Base-by-base conservation (phyloP, 2,329 filamentous ascomycete species). In the Aspergillus tanneri region DNA sequence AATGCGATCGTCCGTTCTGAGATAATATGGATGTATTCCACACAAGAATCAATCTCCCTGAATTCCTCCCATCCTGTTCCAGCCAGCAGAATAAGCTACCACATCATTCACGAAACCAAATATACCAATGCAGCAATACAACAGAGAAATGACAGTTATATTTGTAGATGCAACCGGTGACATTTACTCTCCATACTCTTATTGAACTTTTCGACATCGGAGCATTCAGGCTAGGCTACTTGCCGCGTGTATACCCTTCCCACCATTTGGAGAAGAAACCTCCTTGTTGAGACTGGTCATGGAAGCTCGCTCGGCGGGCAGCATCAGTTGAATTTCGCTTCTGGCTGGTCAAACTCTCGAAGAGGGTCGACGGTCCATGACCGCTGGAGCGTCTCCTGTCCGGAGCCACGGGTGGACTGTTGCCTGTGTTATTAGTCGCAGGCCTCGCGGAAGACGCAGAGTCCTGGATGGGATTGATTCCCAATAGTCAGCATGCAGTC, bases 291-390 rank as follows among this genome's bases (percentile, higher is more conserved):
- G 62, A 59, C 64, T 76, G 72, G n/a, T 77, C 75, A 42, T 65
- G 66, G 61, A 71, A 78, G 50, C 71, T 75, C 18, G 67, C 59
- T 25, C 72, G 61, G 37, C 75, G 63, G 2, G 63, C 65, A 5
- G 60, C 55, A 32, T 69, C 58, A 2, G 56, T 54, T 0, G 61
- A 66, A 30, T 69, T 69, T 9, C 75, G 68, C 54, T 78, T 78
- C 60, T 75, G 73, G 22, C 63, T 66, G 4, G 68, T 67, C 50
- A 77, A 62, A 23, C 69, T 67, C 18, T 56, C 54, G 41, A 65
- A 65, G 2, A 67, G 52, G 3, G 38, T 50, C 2, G 37, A 49
- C 1, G 50, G 37, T 14, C 52, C 52, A n/a, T 59, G 59, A 37
- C 53, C 55, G 40, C 65, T 62, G 23, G 60, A 62, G 49, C 63